These are phyloP conservation scores for Chenopodium album DNA, from an alignment of 148 eudicot genomes.

Conservation along the genomic window DNA sequence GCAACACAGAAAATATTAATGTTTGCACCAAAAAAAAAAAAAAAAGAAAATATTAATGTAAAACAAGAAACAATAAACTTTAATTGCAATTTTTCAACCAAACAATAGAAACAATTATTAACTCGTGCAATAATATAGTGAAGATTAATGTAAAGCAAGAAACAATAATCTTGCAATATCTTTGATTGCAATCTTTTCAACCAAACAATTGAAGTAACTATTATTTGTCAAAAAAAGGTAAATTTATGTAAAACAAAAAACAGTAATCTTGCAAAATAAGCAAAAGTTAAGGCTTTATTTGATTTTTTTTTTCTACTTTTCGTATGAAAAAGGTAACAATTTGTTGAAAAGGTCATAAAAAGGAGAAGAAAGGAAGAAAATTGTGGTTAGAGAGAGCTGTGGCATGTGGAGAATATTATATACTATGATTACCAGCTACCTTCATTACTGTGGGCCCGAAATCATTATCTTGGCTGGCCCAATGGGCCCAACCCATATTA, in stretches of 20 bases:
- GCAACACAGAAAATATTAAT: neutral
- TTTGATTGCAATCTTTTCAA: neutral
- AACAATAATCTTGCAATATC: too few relatives aligned
- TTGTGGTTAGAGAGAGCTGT: constrained; percentile 6
- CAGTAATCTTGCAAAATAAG: constrained; percentile 18
- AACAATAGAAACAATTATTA: neutral
- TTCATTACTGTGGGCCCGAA: constrained; percentile 28
- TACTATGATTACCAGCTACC: constrained; percentile 19
- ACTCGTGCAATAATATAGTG: neutral
- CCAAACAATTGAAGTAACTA: neutral
- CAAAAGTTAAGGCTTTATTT: constrained; percentile 31
- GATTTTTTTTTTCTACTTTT: neutral
- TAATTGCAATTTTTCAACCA: neutral
- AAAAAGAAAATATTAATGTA: neutral
- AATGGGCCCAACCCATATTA: neutral
- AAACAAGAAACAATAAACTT: neutral
- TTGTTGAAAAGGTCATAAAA: constrained; percentile 5
- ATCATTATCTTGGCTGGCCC: neutral
- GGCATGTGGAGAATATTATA: constrained; percentile 1
- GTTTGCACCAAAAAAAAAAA: too few relatives aligned
- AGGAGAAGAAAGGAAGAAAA: neutral
- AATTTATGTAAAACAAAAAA: constrained; percentile 12
- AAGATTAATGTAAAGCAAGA: constrained; percentile 12
- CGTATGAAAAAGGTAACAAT: constrained; percentile 16
- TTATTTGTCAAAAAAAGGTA: neutral